Evolutionary conservation across 2,329 filamentous ascomycete species (phyloP), one percentile per base, ranked within the genome.

Genomic region (Amauroascus niger): DNA sequence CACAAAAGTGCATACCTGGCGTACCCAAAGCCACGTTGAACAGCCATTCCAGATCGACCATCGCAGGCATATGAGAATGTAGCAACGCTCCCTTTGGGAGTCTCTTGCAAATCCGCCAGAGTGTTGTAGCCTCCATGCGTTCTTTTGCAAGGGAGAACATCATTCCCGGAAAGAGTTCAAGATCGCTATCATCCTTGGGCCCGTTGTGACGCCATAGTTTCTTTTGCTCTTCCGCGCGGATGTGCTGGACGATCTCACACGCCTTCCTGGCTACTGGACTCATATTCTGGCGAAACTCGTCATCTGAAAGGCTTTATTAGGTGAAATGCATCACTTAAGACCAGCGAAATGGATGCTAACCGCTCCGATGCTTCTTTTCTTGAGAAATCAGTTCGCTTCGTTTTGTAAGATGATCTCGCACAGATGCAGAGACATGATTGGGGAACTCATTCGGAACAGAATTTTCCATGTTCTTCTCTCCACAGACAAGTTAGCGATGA

Each of bases 61-160:
- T 94, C 62, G 90, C 88, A 68, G 94, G 87, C 65, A 94, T 74
- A 69, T 97, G 90, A 41, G 88, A 88, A 72, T 97, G 90, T 56
- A 95, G 72, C 28, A 95, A 74, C 6, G 68, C 66, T 11, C 91
- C 93, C 68, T 97, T 97, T 26, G 91, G 91, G 86, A 97, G 88
- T 59, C 75, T 79, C 55, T 83, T 80, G 14, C 95, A 79, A 61
- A 96, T 93, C 59, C 82, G 78, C 88, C 88, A 97, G 22, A 96
- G 76, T 64, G 83, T 83, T 13, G 88, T 95, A 61, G 77, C 76
- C 69, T 95, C 88, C 81, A 95, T 94, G 35, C 82, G 81, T n/a
- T 83, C 79, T 69, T 89, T 91, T 61, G 88, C 88, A 33, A 91
- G 77, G 33, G 80, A 83, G 70, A 95, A 96, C 86, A 95, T 93